phyloP scores from a whole-genome alignment of 495 filamentous ascomycete genomes.

The Penicillium silybi region DNA sequence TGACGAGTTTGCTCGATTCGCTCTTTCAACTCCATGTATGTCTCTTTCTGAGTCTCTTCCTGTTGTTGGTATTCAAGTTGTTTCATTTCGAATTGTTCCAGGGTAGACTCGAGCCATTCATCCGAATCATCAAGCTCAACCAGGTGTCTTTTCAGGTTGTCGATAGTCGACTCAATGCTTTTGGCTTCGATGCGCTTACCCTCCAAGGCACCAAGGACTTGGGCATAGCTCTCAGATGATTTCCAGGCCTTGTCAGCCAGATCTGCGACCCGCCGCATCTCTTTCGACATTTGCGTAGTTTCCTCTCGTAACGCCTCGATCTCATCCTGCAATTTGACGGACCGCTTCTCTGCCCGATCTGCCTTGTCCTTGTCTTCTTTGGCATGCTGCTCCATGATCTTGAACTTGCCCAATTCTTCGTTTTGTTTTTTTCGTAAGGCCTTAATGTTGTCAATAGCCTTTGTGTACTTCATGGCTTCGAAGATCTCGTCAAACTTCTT shows the following conservation, averaged over 20 bases:
- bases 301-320: slow-evolving; percentile 64
- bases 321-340: slow-evolving; percentile 61
- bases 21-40: slow-evolving; percentile 59
- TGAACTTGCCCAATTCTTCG: slow-evolving; percentile 64
- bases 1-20: slow-evolving; percentile 57
- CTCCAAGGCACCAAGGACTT: slow-evolving; percentile 66
- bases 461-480: slow-evolving; percentile 93
- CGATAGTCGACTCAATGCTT: slow-evolving; percentile 59
- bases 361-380: slow-evolving; percentile 86
- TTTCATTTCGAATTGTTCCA: slow-evolving; percentile 78
- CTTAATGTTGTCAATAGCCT: slow-evolving; percentile 94
- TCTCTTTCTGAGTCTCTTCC: slow-evolving; percentile 54
- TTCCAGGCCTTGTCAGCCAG: slow-evolving; percentile 57
- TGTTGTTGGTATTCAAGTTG: slow-evolving; percentile 61
- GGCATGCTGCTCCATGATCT: slow-evolving; percentile 67
- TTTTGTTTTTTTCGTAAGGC: slow-evolving; percentile 75
- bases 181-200: slow-evolving; percentile 69
- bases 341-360: slow-evolving; percentile 63
- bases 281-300: slow-evolving; percentile 49
- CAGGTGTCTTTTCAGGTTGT: slow-evolving; percentile 65
- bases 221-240: slow-evolving; percentile 57
- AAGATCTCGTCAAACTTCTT: slow-evolving; percentile 97
- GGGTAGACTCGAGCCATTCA: slow-evolving; percentile 66
- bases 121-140: slow-evolving; percentile 75
- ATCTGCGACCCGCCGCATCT: slow-evolving; percentile 52